Conservation (phyloP, 805 yeast genomes). For the Candida insectorum region DNA sequence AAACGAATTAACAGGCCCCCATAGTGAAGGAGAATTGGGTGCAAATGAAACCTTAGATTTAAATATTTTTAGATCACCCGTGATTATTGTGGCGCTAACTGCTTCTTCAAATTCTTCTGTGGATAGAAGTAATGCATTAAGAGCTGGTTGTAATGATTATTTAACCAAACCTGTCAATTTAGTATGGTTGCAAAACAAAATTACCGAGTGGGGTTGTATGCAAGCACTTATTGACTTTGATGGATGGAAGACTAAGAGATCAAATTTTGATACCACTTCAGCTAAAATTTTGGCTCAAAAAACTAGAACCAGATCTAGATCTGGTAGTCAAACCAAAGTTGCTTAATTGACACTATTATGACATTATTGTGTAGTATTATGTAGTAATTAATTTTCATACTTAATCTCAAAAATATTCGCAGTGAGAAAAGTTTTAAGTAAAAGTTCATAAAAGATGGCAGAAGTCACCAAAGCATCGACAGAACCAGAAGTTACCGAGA, state of each 20-base stretch:
- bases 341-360: neutral
- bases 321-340: constrained; percentile 4
- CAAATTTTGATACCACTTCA: constrained; percentile 7
- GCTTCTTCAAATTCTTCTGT: constrained; percentile 78
- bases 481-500: constrained; percentile 1
- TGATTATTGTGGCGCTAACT: constrained; percentile 95
- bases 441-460: constrained; percentile 9
- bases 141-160: constrained; percentile 97
- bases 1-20: constrained; percentile 26
- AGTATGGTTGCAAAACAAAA: constrained; percentile 90
- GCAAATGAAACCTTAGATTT: constrained; percentile 58
- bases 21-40: constrained; percentile 18
- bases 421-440: too few relatives aligned
- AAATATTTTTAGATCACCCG: constrained; percentile 78
- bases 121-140: constrained; percentile 85
- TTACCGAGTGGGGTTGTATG: constrained; percentile 99
- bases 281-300: constrained; percentile 7
- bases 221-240: constrained; percentile 95
- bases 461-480: constrained; percentile 5
- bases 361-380: neutral
- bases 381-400: too few relatives aligned
- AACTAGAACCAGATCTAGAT: constrained; percentile 10
- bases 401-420: too few relatives aligned
- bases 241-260: constrained; percentile 61
- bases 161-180: constrained; percentile 93